These are phyloP conservation scores for Syzygium jambos DNA, from an alignment of 345 rosid species.

Conservation along the genomic window DNA sequence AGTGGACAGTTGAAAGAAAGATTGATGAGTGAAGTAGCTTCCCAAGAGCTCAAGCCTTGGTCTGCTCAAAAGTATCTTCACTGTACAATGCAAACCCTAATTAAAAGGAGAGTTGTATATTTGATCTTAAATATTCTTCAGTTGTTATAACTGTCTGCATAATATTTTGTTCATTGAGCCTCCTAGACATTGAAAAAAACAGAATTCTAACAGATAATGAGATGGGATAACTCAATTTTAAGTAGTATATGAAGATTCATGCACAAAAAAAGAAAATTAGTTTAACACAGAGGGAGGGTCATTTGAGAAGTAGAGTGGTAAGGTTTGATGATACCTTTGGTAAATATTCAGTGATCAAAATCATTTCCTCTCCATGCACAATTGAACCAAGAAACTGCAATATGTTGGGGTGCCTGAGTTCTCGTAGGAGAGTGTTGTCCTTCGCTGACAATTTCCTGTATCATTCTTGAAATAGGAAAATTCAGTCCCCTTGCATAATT, in stretches of 20 bases:
- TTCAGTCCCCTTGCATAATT: background rate
- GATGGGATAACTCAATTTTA: background rate
- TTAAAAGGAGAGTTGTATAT: background rate
- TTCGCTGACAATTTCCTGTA: slow-evolving; percentile 49
- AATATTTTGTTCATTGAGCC: background rate
- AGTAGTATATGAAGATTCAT: background rate
- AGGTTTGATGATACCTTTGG: slow-evolving; percentile 21
- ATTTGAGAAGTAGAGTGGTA: background rate
- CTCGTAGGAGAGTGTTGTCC: slow-evolving; percentile 38
- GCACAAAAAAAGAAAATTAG: background rate
- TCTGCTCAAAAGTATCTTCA: background rate
- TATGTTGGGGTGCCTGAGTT: slow-evolving; percentile 60
- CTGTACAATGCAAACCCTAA: background rate
- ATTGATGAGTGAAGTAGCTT: background rate
- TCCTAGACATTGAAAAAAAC: background rate
- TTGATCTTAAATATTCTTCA: background rate
- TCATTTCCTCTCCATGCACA: slow-evolving; percentile 45
- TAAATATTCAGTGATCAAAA: slow-evolving; percentile 43
- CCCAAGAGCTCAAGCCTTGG: background rate
- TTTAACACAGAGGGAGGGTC: background rate
- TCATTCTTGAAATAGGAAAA: background rate
- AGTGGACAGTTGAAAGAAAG: background rate
- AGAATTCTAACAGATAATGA: background rate
- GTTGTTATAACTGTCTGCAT: background rate
- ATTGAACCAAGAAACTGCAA: slow-evolving; percentile 62